Evolutionary conservation across 1,284 basidiomycete species (phyloP).

Genomic region (Cronartium quercuum): DNA sequence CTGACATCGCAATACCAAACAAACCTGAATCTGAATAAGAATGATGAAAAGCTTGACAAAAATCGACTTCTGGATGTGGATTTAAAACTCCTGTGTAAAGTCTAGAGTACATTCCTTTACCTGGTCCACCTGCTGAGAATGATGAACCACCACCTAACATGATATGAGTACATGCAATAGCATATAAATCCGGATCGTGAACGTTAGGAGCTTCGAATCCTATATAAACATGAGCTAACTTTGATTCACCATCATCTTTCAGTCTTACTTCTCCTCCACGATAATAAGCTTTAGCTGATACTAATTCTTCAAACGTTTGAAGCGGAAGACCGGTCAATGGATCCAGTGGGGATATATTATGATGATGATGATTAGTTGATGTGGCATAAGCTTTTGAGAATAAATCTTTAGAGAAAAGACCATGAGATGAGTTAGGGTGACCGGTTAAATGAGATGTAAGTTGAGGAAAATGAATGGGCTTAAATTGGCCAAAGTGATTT

Average conservation of each 20-base stretch:
- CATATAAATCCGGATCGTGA: conserved; percentile 27
- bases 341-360: conserved; percentile 5
- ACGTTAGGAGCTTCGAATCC: conserved; percentile 29
- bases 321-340: conserved; percentile 7
- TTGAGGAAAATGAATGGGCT: background rate
- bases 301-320: conserved; percentile 27
- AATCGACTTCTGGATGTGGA: conserved; percentile 32
- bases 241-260: background rate
- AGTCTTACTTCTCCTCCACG: conserved; percentile 24
- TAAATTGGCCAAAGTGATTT: conserved; percentile 21
- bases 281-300: conserved; percentile 22
- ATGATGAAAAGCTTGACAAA: conserved; percentile 37
- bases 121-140: conserved; percentile 37
- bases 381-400: conserved; percentile 33
- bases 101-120: conserved; percentile 38
- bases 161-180: conserved; percentile 34
- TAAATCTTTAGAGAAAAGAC: background rate
- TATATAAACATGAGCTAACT: conserved; percentile 30
- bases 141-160: conserved; percentile 37
- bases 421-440: background rate
- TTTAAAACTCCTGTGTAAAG: conserved; percentile 36
- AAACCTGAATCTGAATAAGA: conserved; percentile 32
- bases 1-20: conserved; percentile 35
- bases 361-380: background rate
- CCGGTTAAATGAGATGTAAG: background rate